Evolutionary conservation across 805 yeast genomes (phyloP).

Genomic region (Clavispora asparagi): DNA sequence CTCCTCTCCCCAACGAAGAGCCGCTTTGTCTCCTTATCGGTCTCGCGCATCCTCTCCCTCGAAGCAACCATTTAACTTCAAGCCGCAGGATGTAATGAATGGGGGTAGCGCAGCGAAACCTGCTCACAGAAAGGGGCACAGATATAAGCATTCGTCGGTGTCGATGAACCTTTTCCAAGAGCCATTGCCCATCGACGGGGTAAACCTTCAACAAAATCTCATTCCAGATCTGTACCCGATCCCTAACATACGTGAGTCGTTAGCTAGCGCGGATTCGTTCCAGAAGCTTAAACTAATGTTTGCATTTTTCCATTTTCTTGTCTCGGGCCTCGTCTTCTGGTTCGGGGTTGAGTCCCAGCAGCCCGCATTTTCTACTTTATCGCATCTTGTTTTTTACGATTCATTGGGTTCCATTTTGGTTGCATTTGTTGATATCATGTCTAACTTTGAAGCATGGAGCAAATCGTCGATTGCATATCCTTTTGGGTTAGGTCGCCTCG

Average conservation of each 20-base stretch:
- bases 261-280: slow-evolving; percentile 49
- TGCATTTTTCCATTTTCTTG: slow-evolving; percentile 51
- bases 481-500: slow-evolving; percentile 89
- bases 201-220: slow-evolving; percentile 53
- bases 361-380: slow-evolving; percentile 64
- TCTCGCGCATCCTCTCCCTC: slow-evolving; percentile 11
- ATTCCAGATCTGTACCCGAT: slow-evolving; percentile 65
- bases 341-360: slow-evolving; percentile 55
- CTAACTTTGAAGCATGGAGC: slow-evolving; percentile 92
- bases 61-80: slow-evolving; percentile 59
- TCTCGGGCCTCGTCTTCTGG: slow-evolving; percentile 53
- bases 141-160: slow-evolving; percentile 93
- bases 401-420: slow-evolving; percentile 69
- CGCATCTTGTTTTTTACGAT: slow-evolving; percentile 86
- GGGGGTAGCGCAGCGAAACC: slow-evolving; percentile 32
- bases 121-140: slow-evolving; percentile 85
- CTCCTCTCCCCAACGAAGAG: slow-evolving; percentile 13
- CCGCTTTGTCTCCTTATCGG: slow-evolving; percentile 10
- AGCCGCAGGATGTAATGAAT: slow-evolving; percentile 42
- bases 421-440: slow-evolving; percentile 69
- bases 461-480: slow-evolving; percentile 79
- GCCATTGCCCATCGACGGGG: slow-evolving; percentile 49
- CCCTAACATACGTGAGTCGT: slow-evolving; percentile 63
- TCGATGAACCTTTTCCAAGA: slow-evolving; percentile 95
- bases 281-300: slow-evolving; percentile 59